Base-by-base conservation (phyloP, 2,329 filamentous ascomycete genomes). In the Coniochaeta hoffmannii region DNA sequence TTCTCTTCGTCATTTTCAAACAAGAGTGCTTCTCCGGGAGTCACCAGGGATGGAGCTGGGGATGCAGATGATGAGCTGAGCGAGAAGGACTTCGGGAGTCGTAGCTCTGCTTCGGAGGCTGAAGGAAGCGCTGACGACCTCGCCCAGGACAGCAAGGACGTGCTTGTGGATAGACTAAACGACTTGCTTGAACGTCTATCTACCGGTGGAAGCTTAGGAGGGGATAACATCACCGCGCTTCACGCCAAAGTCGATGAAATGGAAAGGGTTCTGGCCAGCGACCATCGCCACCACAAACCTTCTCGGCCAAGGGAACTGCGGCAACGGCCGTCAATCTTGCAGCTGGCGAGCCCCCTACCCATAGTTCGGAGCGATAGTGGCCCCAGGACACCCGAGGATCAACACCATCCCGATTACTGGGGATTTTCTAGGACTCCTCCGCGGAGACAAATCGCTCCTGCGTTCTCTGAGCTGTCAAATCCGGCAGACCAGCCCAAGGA, bases 161-260 rank as follows among this genome's bases (percentile, higher is more conserved):
- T 75, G 24, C 71, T 82, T 54, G 72, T 79, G 30, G 71, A 75
- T 58, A 69, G 74, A 31, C 66, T 76, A 15, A 64, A 63, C 50
- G 68, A 69, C 44, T 58, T 76, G 22, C 65, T 72, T n/a, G 66
- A 71, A 53, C 69, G 70, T 44, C 63, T 76, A 8, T 65, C 62
- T 4, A 34, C 64, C 53, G 62, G 64, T 22, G 59, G 66, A 34
- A 50, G 62, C 53, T 46, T 68, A 41, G 54, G 65, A 14, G 64
- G 63, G 19, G 64, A 65, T 9, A 67, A 62, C 53, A 59, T 76
- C 34, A 65, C 67, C 51, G 60, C 65, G 35, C 64, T 77, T 34
- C 72, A 76, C 54, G 64, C 65, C 31, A 73, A 69, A 58, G 70
- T 77, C 12, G 70, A 75, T 57, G 73, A 75, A 56, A 72, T 77